Conservation (phyloP, 352 stramenopile species). For the Phytophthora ramorum region DNA sequence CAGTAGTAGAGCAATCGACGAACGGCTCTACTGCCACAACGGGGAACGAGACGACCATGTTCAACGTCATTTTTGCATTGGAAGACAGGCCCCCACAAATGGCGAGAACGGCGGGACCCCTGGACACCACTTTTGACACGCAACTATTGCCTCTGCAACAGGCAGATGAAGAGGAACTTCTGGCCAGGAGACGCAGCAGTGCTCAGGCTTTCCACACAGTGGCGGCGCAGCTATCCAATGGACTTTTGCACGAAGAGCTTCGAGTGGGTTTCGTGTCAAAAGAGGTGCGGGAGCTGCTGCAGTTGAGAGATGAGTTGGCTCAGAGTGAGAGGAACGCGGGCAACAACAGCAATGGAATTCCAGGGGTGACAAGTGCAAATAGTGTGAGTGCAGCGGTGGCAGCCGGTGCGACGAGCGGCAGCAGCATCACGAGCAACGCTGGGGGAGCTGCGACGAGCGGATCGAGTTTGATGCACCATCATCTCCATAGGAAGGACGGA, state of each 20-base stretch:
- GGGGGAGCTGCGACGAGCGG: conserved; percentile 23
- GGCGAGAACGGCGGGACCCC: conserved; percentile 1
- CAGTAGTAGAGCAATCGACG: conserved; percentile 26
- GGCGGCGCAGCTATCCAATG: conserved; percentile 80
- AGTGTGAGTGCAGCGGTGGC: conserved; percentile 38
- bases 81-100: conserved; percentile 49
- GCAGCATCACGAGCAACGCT: conserved; percentile 32
- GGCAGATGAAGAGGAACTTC: conserved; percentile 39
- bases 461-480: conserved; percentile 32
- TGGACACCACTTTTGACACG: conserved; percentile 18
- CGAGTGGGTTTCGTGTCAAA: conserved; percentile 80
- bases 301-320: conserved; percentile 79
- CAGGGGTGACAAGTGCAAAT: conserved; percentile 34
- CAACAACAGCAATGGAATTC: conserved; percentile 15
- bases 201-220: conserved; percentile 71
- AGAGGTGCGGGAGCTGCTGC: conserved; percentile 78
- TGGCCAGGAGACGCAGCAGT: conserved; percentile 42
- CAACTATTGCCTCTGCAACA: conserved; percentile 31
- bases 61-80: conserved; percentile 89
- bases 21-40: conserved; percentile 12
- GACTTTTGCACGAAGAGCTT: conserved; percentile 84
- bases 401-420: conserved; percentile 31
- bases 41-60: conserved; percentile 85
- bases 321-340: conserved; percentile 64
- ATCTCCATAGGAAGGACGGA: conserved; percentile 47